Conservation (phyloP, 164 flowering plant genomes). For the Piper longum region DNA sequence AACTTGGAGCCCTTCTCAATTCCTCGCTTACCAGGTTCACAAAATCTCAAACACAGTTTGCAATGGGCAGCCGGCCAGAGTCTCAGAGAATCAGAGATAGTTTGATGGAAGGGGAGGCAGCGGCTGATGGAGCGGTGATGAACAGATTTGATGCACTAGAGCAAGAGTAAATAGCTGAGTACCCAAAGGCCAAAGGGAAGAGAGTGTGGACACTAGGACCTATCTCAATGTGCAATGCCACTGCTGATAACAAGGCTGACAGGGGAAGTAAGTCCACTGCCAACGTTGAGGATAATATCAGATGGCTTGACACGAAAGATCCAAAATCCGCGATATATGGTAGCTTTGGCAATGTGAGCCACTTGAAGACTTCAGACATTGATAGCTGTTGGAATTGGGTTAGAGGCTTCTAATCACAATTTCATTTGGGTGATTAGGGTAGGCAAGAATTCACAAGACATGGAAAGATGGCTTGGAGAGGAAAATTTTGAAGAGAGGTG, state of each 20-base stretch:
- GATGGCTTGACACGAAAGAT: not conserved
- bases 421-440: too few species aligned
- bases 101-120: not conserved
- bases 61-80: not conserved
- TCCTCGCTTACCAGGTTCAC: conserved; percentile 20
- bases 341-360: not conserved
- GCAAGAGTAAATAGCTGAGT: not conserved
- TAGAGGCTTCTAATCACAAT: not conserved
- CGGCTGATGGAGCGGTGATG: not conserved
- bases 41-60: not conserved
- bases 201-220: conserved; percentile 1
- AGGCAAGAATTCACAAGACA: not conserved
- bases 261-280: not conserved
- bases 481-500: conserved; percentile 19
- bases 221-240: not conserved
- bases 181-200: not conserved
- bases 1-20: conserved; percentile 20
- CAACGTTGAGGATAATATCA: not conserved
- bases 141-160: conserved; percentile 1
- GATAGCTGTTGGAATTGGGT: not conserved
- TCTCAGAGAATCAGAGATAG: not conserved
- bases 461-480: conserved; percentile 1
- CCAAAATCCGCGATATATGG: not conserved
- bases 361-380: not conserved
- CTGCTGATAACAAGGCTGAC: not conserved